Evolutionary conservation across 106 monocot species (phyloP), one percentile per base, ranked within the genome.

Genomic region (Dendrobium nobile): DNA sequence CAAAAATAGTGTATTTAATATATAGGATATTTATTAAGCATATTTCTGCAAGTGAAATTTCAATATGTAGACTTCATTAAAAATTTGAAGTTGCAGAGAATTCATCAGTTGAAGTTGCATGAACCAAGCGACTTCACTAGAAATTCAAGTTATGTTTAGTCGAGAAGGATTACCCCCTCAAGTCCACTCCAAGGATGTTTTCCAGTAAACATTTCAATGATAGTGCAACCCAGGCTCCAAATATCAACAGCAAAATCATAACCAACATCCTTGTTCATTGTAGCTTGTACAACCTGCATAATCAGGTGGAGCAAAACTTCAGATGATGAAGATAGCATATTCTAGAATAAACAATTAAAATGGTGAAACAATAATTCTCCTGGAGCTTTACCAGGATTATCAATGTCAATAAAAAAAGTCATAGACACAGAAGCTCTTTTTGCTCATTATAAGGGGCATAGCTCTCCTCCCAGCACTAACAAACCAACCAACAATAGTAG

Each of bases 171-270:
- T 91, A 96, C 96, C 86, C 91, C 91, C 83, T 91, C 89, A 87
- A 90, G 84, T 44, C 87, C 94, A 65, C 61, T 86, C 98, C 98
- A 98, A 28, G 98, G 98, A 81, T 87, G 98, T 77, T 90, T 89
- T 26, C 94, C 91, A 4, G 92, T 92, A 78, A 89, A 91, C 98
- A 98, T 98, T 77, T 98, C 94, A 59, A 98, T 98, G 31, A 98
- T 86, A 28, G 98, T 98, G 81, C 98, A 98, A 6, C 98, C 98
- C 81, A 98, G 79, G 80, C 98, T 98, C 98, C 98, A 98, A 77
- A 98, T 98, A 72, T 98, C 98, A 80, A 98, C 94, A 44, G 98
- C 86, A 78, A 90, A 85, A 87, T 91, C 87, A 85, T 98, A 98
- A 70, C 94, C 91, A 42, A 77, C 68, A 59, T 92, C 91, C 81